phyloP scores from a whole-genome alignment of 108 stramenopile species.

The Conticribra weissflogii region DNA sequence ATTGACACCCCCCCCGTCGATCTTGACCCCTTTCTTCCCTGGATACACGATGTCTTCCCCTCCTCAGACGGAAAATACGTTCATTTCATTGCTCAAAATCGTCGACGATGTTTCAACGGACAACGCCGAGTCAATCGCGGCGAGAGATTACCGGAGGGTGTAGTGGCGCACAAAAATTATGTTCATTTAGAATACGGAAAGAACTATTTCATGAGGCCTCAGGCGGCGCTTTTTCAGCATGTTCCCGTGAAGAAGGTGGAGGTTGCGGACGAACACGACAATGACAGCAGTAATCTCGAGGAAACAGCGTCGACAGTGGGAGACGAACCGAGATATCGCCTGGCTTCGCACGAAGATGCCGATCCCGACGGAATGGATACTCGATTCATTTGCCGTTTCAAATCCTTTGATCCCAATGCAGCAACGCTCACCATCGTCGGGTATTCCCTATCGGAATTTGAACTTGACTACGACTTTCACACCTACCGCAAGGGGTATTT shows the following conservation, averaged over 20 bases:
- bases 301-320: background rate
- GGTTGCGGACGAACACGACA: background rate
- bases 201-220: slow-evolving; percentile 68
- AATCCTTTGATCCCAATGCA: slow-evolving; percentile 45
- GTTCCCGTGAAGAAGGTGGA: slow-evolving; percentile 71
- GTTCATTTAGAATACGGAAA: slow-evolving; percentile 42
- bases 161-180: slow-evolving; percentile 23
- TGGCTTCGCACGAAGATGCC: slow-evolving; percentile 81
- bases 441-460: slow-evolving; percentile 70
- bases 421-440: slow-evolving; percentile 48
- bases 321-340: slow-evolving; percentile 61
- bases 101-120: slow-evolving; percentile 69
- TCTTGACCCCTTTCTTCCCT: slow-evolving; percentile 86
- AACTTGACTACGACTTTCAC: slow-evolving; percentile 84
- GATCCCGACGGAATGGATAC: slow-evolving; percentile 80
- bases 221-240: slow-evolving; percentile 84
- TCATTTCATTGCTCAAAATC: slow-evolving; percentile 89
- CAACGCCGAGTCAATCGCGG: slow-evolving; percentile 8
- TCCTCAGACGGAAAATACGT: slow-evolving; percentile 75
- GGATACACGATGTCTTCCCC: slow-evolving; percentile 93
- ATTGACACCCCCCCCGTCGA: slow-evolving; percentile 70
- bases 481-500: slow-evolving; percentile 62
- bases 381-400: slow-evolving; percentile 89
- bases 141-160: slow-evolving; percentile 33
- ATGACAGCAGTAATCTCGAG: slow-evolving; percentile 4